phyloP scores from a whole-genome alignment of 805 yeast genomes.

The Ogataea sp. region DNA sequence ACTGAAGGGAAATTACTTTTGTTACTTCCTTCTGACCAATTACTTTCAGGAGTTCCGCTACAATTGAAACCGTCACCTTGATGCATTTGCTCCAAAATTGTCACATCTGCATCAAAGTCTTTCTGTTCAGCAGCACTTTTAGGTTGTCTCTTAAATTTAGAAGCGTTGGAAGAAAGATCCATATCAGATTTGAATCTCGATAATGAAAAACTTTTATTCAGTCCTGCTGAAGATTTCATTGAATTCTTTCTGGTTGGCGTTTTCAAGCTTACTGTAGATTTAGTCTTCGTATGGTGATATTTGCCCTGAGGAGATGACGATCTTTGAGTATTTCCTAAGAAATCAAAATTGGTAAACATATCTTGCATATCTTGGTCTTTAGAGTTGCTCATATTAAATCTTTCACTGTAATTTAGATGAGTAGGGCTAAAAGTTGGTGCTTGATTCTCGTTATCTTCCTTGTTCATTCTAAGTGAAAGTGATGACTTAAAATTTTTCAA shows the following conservation, averaged over 20 bases:
- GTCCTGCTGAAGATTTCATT: background rate
- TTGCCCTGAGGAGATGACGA: conserved; percentile 15
- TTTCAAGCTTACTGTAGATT: conserved; percentile 8
- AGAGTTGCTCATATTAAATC: too few species aligned
- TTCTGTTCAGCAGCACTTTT: background rate
- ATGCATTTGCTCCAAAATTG: background rate
- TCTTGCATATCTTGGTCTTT: background rate
- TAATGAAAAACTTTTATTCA: background rate
- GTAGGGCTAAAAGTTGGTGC: background rate
- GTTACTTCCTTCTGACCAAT: conserved; percentile 11
- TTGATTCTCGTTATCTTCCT: background rate
- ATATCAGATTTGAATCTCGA: background rate
- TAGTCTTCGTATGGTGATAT: conserved; percentile 12
- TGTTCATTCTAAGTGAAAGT: background rate
- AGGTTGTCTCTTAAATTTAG: background rate
- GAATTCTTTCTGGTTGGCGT: conserved; percentile 8
- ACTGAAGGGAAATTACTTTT: conserved; percentile 43
- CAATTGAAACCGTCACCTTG: background rate
- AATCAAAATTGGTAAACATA: conserved; percentile 13
- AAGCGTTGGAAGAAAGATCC: background rate
- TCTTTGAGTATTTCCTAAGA: conserved; percentile 16
- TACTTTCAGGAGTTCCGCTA: conserved; percentile 12
- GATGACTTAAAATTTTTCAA: conserved; percentile 8
- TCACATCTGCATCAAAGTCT: background rate
- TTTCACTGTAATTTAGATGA: background rate